Evolutionary conservation across 495 filamentous ascomycete genomes (phyloP).

Genomic region (Tuber magnatum): DNA sequence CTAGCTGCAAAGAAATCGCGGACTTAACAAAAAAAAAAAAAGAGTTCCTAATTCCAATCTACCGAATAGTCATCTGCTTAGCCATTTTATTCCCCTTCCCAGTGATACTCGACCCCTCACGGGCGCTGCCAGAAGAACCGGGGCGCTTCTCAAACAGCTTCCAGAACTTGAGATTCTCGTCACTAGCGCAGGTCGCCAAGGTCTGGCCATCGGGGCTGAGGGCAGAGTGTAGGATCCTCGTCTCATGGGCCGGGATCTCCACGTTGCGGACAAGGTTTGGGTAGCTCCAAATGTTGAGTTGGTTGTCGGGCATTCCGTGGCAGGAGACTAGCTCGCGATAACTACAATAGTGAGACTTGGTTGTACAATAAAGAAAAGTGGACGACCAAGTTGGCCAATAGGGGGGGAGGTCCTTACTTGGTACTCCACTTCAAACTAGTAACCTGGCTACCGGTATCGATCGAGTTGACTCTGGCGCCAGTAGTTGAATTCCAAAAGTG

Average conservation of each 20-base stretch:
- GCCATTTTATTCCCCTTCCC: conserved; percentile 58
- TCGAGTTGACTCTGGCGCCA: conserved; percentile 94
- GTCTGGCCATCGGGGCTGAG: conserved; percentile 96
- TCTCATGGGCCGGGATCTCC: conserved; percentile 99
- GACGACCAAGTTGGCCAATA: neutral
- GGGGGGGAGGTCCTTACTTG: conserved; percentile 43
- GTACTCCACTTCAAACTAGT: conserved; percentile 93
- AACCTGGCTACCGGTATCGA: conserved; percentile 95
- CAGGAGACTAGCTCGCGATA: conserved; percentile 98
- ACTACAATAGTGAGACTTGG: conserved; percentile 7
- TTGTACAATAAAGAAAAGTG: neutral
- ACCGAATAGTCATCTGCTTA: conserved; percentile 97
- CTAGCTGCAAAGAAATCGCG: too few relatives aligned
- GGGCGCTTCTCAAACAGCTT: conserved; percentile 98
- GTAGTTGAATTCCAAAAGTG: conserved; percentile 99
- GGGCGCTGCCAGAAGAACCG: conserved; percentile 51
- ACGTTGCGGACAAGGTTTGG: conserved; percentile 91
- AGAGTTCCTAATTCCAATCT: conserved; percentile 37
- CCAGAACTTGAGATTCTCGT: conserved; percentile 99
- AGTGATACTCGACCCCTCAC: conserved; percentile 50
- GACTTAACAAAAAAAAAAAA: too few relatives aligned
- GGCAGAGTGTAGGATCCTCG: conserved; percentile 85
- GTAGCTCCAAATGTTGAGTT: conserved; percentile 96
- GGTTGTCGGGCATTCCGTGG: conserved; percentile 97
- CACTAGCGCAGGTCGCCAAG: conserved; percentile 74